Conservation (phyloP, 2,329 filamentous ascomycete genomes). For the Stachybotrys chlorohalonatus region DNA sequence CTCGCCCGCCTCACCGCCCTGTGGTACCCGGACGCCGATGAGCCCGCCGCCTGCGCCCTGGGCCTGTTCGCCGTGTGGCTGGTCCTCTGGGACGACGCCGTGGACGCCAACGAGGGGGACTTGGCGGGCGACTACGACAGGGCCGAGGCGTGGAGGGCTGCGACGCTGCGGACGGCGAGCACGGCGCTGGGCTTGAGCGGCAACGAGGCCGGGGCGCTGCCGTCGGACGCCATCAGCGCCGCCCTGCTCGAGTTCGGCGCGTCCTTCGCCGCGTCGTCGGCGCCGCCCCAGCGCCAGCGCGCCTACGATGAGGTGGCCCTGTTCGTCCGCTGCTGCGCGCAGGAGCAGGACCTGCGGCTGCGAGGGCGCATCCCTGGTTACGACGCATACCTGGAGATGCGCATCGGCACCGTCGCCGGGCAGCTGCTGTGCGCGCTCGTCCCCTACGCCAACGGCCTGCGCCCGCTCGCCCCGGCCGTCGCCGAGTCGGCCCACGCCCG, state of each 20-base stretch:
- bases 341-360: conserved; percentile 18
- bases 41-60: conserved; percentile 10
- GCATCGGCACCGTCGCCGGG: conserved; percentile 16
- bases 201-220: neutral
- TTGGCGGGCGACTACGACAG: conserved; percentile 14
- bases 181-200: conserved; percentile 8
- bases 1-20: conserved; percentile 11
- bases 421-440: conserved; percentile 16
- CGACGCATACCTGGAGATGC: conserved; percentile 17
- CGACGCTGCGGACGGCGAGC: conserved; percentile 10
- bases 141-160: conserved; percentile 14
- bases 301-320: conserved; percentile 11
- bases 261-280: conserved; percentile 3
- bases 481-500: conserved; percentile 2
- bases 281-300: conserved; percentile 7
- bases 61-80: conserved; percentile 18
- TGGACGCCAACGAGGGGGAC: conserved; percentile 18
- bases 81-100: conserved; percentile 22
- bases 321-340: conserved; percentile 15
- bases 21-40: conserved; percentile 13
- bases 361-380: conserved; percentile 12
- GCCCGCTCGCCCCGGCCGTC: conserved; percentile 5
- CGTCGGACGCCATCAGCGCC: conserved; percentile 12
- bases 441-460: conserved; percentile 10
- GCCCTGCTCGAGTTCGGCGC: conserved; percentile 14